These are phyloP conservation scores for Metschnikowia colocasiae DNA, from an alignment of 805 yeast species.

Conservation along the genomic window DNA sequence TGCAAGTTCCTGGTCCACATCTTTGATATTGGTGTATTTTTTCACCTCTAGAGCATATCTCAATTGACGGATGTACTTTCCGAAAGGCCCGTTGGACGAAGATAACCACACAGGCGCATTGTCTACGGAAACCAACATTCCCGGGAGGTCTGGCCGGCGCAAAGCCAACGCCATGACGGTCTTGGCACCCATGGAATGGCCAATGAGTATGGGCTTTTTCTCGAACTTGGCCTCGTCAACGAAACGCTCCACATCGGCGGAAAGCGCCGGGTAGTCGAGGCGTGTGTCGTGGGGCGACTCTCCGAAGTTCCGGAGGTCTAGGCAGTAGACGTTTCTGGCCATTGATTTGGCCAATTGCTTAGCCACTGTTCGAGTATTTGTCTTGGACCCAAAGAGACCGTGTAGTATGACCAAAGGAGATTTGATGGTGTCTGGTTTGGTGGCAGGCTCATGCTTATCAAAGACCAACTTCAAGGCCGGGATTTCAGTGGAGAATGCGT, in stretches of 20 bases:
- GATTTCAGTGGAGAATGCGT: slow-evolving; percentile 31
- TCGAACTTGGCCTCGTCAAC: slow-evolving; percentile 40
- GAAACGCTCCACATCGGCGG: slow-evolving; percentile 81
- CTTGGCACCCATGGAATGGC: slow-evolving; percentile 93
- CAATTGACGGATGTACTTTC: slow-evolving; percentile 62
- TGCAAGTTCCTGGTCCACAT: slow-evolving; percentile 62
- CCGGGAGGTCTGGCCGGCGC: slow-evolving; percentile 57
- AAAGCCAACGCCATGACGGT: slow-evolving; percentile 85
- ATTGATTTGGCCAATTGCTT: slow-evolving; percentile 47
- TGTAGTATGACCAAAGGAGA: slow-evolving; percentile 78
- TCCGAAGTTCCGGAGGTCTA: slow-evolving; percentile 90
- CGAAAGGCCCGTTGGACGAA: slow-evolving; percentile 51
- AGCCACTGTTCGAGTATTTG: slow-evolving; percentile 81
- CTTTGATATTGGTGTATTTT: slow-evolving; percentile 49
- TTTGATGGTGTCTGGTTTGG: slow-evolving; percentile 22
- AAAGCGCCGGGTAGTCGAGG: slow-evolving; percentile 76
- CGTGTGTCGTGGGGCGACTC: slow-evolving; percentile 73
- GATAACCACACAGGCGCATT: slow-evolving; percentile 79
- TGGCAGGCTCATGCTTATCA: slow-evolving; percentile 41
- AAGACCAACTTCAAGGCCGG: slow-evolving; percentile 53
- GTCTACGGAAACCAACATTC: slow-evolving; percentile 73
- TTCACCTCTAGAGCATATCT: slow-evolving; percentile 50
- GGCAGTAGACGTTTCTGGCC: slow-evolving; percentile 57
- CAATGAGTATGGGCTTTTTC: slow-evolving; percentile 57
- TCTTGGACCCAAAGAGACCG: slow-evolving; percentile 82